Conservation (phyloP, 1,284 basidiomycete species). For the Sporisorium scitamineum region DNA sequence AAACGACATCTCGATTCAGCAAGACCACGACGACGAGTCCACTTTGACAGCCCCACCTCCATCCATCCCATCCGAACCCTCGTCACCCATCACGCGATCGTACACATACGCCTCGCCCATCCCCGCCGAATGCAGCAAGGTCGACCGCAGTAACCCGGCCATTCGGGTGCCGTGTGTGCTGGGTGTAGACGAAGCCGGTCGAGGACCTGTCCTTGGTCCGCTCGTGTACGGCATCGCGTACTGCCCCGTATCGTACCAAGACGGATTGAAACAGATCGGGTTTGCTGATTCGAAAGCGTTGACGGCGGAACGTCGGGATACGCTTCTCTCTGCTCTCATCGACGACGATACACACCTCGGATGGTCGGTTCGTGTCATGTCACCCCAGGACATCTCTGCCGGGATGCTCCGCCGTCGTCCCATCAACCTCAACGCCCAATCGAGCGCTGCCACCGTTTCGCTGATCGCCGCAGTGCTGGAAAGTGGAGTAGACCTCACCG, state of each 20-base stretch:
- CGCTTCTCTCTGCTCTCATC: conserved; percentile 65
- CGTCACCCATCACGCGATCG: conserved; percentile 26
- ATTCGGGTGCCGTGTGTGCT: conserved; percentile 70
- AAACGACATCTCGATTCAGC: conserved; percentile 7
- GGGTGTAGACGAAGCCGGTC: conserved; percentile 95
- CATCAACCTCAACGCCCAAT: conserved; percentile 90
- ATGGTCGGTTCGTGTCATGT: conserved; percentile 84
- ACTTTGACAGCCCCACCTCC: conserved; percentile 14
- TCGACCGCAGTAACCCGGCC: conserved; percentile 22
- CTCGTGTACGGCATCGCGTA: conserved; percentile 96
- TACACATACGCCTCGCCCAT: conserved; percentile 48
- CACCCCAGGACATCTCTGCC: conserved; percentile 89
- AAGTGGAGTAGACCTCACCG: conserved; percentile 83
- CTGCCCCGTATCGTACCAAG: conserved; percentile 83
- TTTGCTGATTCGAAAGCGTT: conserved; percentile 97
- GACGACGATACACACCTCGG: conserved; percentile 68
- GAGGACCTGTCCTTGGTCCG: conserved; percentile 91
- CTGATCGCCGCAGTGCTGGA: conserved; percentile 86
- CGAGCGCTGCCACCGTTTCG: conserved; percentile 88
- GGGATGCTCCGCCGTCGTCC: conserved; percentile 89
- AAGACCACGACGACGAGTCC: conserved; percentile 15
- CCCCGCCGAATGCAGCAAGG: conserved; percentile 33
- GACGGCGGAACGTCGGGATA: conserved; percentile 73
- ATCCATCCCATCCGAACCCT: conserved; percentile 46
- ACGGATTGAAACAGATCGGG: conserved; percentile 80